phyloP scores from a whole-genome alignment of 306 rosid species.

The Begonia masoniana region DNA sequence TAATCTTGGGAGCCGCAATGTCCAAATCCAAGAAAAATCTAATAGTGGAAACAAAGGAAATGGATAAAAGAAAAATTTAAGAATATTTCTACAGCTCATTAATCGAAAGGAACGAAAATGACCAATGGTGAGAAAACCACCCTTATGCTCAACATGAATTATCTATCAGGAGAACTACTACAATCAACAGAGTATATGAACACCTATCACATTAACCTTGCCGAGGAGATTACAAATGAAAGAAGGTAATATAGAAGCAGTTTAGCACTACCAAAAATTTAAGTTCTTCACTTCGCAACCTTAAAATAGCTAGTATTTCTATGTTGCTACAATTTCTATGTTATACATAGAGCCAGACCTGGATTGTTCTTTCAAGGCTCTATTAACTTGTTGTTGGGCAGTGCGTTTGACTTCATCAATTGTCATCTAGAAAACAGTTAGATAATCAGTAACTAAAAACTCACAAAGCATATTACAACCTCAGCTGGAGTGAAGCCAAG shows the following conservation, averaged over 20 bases:
- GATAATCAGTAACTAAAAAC: constrained; percentile 10
- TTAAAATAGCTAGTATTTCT: no score
- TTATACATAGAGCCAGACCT: constrained; percentile 29
- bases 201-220: no score
- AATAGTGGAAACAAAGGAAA: constrained; percentile 17
- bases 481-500: no score
- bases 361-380: constrained; percentile 77
- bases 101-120: neutral
- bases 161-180: no score
- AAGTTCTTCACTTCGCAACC: no score
- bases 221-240: no score
- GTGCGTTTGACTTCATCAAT: constrained; percentile 88
- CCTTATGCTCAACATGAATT: no score
- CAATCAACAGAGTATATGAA: no score
- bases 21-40: constrained; percentile 93
- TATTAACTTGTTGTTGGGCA: constrained; percentile 91
- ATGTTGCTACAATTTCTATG: neutral
- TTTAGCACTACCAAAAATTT: no score
- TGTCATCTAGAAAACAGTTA: constrained; percentile 49
- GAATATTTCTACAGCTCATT: neutral
- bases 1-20: constrained; percentile 97
- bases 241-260: neutral
- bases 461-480: constrained; percentile 1
- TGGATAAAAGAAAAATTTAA: neutral
- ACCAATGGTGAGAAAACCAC: no score